Conservation (phyloP, 352 stramenopile genomes). For the Globisporangium abappressorium region DNA sequence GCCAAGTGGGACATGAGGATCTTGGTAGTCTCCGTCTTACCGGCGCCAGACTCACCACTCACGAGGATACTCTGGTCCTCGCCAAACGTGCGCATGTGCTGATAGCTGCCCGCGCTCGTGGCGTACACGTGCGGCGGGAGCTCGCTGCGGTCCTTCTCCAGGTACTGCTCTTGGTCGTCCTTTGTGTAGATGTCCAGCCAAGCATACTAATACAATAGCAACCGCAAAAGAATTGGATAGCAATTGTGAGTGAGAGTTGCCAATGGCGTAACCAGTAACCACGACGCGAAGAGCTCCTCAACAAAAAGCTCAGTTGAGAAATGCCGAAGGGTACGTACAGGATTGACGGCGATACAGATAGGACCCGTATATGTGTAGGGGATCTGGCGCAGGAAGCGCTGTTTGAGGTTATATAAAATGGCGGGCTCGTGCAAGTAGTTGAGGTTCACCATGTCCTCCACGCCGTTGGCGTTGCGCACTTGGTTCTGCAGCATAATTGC, state of each 20-base stretch:
- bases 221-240: conserved; percentile 3
- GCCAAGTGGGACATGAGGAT: conserved; percentile 95
- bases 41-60: conserved; percentile 82
- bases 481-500: conserved; percentile 77
- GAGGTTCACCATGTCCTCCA: conserved; percentile 84
- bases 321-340: conserved; percentile 50
- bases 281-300: neutral
- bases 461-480: conserved; percentile 47
- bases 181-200: conserved; percentile 90
- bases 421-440: conserved; percentile 91
- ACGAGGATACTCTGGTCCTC: conserved; percentile 88
- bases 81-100: conserved; percentile 81
- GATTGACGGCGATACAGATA: conserved; percentile 98
- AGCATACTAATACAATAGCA: conserved; percentile 63
- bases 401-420: conserved; percentile 91
- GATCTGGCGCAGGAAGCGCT: conserved; percentile 82
- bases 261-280: neutral
- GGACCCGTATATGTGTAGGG: conserved; percentile 97
- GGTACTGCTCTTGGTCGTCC: conserved; percentile 77
- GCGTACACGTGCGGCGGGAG: conserved; percentile 82
- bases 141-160: conserved; percentile 63
- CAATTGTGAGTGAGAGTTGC: conserved; percentile 1
- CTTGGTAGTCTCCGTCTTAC: conserved; percentile 94
- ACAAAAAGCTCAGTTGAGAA: neutral
- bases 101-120: conserved; percentile 68